Evolutionary conservation across 2,329 filamentous ascomycete genomes (phyloP).

Genomic region (Davidsoniella neocaledoniae): DNA sequence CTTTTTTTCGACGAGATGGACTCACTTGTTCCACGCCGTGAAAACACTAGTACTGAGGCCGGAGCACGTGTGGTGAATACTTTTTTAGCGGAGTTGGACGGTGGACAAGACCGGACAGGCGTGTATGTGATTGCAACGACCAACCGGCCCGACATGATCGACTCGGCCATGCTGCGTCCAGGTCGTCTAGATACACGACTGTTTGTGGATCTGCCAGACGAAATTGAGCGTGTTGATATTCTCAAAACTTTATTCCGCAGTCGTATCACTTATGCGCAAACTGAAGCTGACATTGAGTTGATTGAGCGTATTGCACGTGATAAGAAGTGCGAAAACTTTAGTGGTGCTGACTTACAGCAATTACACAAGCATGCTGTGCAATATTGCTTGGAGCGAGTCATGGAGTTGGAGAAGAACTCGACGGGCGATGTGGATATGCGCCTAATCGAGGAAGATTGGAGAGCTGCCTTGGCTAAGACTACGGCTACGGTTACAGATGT

Average conservation of each 20-base stretch:
- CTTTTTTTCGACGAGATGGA: slow-evolving; percentile 98
- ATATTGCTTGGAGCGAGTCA: slow-evolving; percentile 28
- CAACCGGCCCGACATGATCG: slow-evolving; percentile 91
- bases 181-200: slow-evolving; percentile 78
- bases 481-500: slow-evolving; percentile 33
- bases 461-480: slow-evolving; percentile 30
- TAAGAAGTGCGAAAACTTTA: slow-evolving; percentile 56
- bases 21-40: slow-evolving; percentile 71
- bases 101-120: slow-evolving; percentile 59
- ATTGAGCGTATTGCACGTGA: slow-evolving; percentile 51
- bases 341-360: slow-evolving; percentile 44
- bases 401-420: slow-evolving; percentile 17
- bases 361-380: slow-evolving; percentile 32
- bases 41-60: slow-evolving; percentile 63
- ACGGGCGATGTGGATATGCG: slow-evolving; percentile 17
- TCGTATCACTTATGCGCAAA: slow-evolving; percentile 21
- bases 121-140: slow-evolving; percentile 93
- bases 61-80: slow-evolving; percentile 87
- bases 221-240: slow-evolving; percentile 71
- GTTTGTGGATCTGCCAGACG: slow-evolving; percentile 71
- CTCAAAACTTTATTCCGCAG: slow-evolving; percentile 48
- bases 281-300: slow-evolving; percentile 31
- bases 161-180: slow-evolving; percentile 83
- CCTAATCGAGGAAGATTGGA: slow-evolving; percentile 32
- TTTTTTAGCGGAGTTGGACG: slow-evolving; percentile 84